Base-by-base conservation (phyloP, 2,329 filamentous ascomycete genomes). In the Fusarium avenaceum region DNA sequence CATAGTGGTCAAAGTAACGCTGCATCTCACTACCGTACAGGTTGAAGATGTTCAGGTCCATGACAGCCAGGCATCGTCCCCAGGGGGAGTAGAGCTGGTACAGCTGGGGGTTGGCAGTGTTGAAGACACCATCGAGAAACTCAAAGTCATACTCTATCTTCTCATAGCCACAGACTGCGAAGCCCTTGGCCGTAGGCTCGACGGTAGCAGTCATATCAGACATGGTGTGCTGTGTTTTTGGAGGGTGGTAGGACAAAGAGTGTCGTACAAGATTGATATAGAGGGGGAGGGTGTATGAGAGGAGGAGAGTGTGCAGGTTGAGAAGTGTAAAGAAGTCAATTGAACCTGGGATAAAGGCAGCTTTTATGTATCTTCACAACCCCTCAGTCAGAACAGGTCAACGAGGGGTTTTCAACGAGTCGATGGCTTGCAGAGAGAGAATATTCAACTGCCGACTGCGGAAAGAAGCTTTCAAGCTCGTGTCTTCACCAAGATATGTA, bases 91-190 rank as follows among this genome's bases (percentile, higher is more conserved):
- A 92, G 77, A 87, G 89, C 28, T 88, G 79, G 17, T 89, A 88
- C 11, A 92, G 83, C 70, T 91, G 84, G 17, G 80, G 72, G 72
- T 91, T 90, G 66, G 82, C 72, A 42, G 82, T 72, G 74, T 90
- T 80, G 77, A 92, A 92, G 57, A 92, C 84, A 47, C 86, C 87
- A 70, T 92, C 90, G 46, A 92, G 84, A 78, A 92, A 92, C 55
- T 88, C 87, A 77, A 92, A 92, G 78, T 91, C 89, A 76, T 92
- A 92, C 74, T 90, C 87, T 74, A 92, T 92, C 83, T 91, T 92
- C 82, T 92, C 90, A 72, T 91, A 91, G 24, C 90, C 90, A 70
- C 89, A 87, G 63, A 92, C 89, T 69, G 90, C 87, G 79, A 92
- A 92, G 38, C 90, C 90, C 63, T 83, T 81, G 71, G 83, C 79